Evolutionary conservation across 2,329 filamentous ascomycete genomes (phyloP), one percentile per base, ranked within the genome.

Genomic region (Hymenoscyphus occultus): DNA sequence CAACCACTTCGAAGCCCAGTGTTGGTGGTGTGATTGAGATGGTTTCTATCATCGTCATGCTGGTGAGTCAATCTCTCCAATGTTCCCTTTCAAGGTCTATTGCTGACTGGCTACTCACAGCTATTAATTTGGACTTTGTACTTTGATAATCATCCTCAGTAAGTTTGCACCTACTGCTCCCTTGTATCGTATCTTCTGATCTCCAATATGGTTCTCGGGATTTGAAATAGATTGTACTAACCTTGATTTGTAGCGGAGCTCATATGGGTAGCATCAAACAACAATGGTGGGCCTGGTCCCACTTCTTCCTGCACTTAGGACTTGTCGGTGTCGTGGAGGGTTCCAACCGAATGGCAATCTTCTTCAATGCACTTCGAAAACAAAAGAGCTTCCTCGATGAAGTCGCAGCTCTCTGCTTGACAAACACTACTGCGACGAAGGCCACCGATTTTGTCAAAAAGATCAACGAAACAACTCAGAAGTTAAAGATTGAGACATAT

Each of bases 321-420:
- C 79, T 86, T 40, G 80, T 86, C 40, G 80, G 84, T n/a, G 76
- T 84, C 5, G 81, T 84, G 2, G 84, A 86, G 72, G 84, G 83
- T 9, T 60, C 60, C 13, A 61, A 65, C n/a, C 56, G 62, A 22
- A 66, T 68, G 56, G 62, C 64, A 10, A 54, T 65, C 28, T 58
- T 57, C 22, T 62, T 40, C 35, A 59, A 61, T 32, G 56, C 64
- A 16, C 54, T 42, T 31, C 31, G 32, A 19, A 59, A 61, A 32
- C 60, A 59, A 13, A 14, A 32, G 9, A 42, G 28, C 12, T 48
- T 63, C 39, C 7, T 35, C 10, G 22, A 59, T 6, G 19, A 48
- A 13, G 12, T 59, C 22, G 9, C 19, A 13, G 28, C 14, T 22
- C 31, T 63, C 5, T 63, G 61, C 22, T 3, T 59, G 7, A 32